These are phyloP conservation scores for Globisporangium solare DNA, from an alignment of 352 stramenopile genomes.

Conservation along the genomic window DNA sequence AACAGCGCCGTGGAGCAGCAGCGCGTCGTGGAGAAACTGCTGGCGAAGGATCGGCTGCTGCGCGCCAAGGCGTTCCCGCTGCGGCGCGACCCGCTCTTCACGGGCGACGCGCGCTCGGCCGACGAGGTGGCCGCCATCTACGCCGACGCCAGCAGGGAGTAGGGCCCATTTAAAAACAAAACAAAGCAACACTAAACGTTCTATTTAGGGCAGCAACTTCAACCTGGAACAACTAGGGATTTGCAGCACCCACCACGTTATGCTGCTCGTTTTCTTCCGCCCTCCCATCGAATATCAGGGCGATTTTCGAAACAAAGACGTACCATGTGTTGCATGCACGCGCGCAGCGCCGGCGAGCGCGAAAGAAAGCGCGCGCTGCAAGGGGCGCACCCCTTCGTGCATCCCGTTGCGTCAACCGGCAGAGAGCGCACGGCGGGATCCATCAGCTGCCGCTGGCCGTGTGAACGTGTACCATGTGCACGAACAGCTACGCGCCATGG, in stretches of 20 bases:
- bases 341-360: not conserved
- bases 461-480: too few species aligned
- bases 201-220: not conserved
- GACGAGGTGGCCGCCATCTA: slow-evolving; percentile 46
- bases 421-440: too few species aligned
- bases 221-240: not conserved
- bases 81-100: slow-evolving; percentile 33
- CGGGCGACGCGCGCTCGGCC: slow-evolving; percentile 33
- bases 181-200: too few species aligned
- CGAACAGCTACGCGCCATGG: too few species aligned
- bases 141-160: slow-evolving; percentile 24
- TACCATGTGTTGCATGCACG: not conserved
- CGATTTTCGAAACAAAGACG: not conserved
- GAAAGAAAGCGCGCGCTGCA: not conserved
- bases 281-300: too few species aligned
- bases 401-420: too few species aligned
- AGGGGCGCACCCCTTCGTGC: not conserved
- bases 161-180: not conserved
- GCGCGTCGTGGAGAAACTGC: slow-evolving; percentile 67
- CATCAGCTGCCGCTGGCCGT: too few species aligned
- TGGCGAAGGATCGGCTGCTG: slow-evolving; percentile 82
- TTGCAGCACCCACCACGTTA: too few species aligned
- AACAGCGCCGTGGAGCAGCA: slow-evolving; percentile 49
- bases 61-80: slow-evolving; percentile 69
- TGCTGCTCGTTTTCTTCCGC: too few species aligned